Base-by-base conservation (phyloP, 768 basidiomycete species). In the Lactarius hengduanensis region DNA sequence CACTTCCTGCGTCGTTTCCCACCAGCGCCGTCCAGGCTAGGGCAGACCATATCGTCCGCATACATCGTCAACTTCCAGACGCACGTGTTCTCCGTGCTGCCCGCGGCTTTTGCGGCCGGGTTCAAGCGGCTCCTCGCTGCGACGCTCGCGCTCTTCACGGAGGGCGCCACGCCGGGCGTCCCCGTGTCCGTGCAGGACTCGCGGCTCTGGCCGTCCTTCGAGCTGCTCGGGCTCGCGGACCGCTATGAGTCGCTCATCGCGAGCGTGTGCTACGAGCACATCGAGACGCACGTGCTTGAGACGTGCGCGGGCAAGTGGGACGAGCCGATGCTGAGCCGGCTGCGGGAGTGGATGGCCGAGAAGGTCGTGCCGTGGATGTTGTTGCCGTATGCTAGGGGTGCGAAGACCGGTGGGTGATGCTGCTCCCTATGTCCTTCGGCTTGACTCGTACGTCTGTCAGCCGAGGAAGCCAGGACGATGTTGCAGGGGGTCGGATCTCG, bases 301-400 rank as follows among this genome's bases (percentile, higher is more conserved):
- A 85, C 83, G 3, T 94, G 90, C 72, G 77, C 83, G 11, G 86
- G 82, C 3, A 83, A 84, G 71, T 96, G 92, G 91, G 82, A 82
- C 40, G 82, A 80, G 59, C 83, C 85, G 8, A 81, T 89, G 80
- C 73, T 96, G 64, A 79, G 80, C 3, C 79, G 75, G 2, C 76
- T 94, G 67, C 79, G 89, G 58, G 75, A 80, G 20, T 96, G 94
- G 92, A 93, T 96, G 85, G 79, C 86, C 10, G 81, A 84, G 65
- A 88, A 84, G 64, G 86, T 96, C 54, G 89, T 91, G 2, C 86
- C 90, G 8, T 96, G 94, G 95, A 86, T 97, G 85, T 67, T 91
- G 28, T 79, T 85, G 73, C 88, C 92, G 53, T 94, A 92, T 71
- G 92, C 90, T 0, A 79, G 86, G 71, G 84, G 84, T 13, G 86